Conservation (phyloP, 768 basidiomycete genomes). For the Pleurotus giganteus region DNA sequence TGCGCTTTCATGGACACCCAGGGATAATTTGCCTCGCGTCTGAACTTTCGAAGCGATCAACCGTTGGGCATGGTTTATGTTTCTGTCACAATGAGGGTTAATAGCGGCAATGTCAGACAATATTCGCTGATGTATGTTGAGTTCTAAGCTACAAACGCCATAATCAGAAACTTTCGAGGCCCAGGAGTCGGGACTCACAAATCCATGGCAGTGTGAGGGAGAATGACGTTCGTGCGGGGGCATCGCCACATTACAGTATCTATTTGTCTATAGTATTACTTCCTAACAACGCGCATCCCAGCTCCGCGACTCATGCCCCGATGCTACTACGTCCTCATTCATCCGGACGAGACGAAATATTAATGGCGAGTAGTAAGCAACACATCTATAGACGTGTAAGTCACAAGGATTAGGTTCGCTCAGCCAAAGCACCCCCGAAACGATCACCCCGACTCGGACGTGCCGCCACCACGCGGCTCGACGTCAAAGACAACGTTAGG, state of each 20-base stretch:
- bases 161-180: conserved; percentile 5
- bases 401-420: neutral
- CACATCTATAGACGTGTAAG: neutral
- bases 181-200: conserved; percentile 32
- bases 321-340: no score
- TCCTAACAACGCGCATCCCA: neutral
- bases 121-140: conserved; percentile 76
- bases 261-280: neutral
- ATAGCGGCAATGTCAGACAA: conserved; percentile 70
- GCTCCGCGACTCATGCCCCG: no score
- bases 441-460: neutral
- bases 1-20: conserved; percentile 19
- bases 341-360: no score
- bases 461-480: neutral
- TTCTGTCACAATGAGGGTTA: conserved; percentile 45
- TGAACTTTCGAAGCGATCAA: conserved; percentile 63
- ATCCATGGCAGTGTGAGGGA: conserved; percentile 36
- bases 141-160: conserved; percentile 54
- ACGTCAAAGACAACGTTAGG: neutral
- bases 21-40: conserved; percentile 30
- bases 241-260: no score
- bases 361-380: neutral
- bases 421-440: neutral
- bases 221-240: neutral
- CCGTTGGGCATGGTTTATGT: conserved; percentile 46